A percentile compares a stretch with the other conserved stretches of the same genome.
phyloP scores from a whole-genome alignment of 1,139 yeast genomes.

The Geotrichum macrosporum region DNA sequence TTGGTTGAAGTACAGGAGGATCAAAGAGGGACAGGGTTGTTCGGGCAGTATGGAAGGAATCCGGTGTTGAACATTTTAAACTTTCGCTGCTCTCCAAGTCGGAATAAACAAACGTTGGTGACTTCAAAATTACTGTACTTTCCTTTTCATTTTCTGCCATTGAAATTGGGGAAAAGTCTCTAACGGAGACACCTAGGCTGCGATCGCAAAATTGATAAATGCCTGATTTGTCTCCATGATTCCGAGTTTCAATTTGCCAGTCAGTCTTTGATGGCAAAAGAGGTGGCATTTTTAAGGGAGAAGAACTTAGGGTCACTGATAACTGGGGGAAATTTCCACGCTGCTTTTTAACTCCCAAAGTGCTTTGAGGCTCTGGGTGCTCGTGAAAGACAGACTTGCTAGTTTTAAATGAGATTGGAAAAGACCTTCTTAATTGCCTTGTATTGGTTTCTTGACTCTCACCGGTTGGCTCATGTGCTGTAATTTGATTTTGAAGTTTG shows the following conservation, averaged over 20 bases:
- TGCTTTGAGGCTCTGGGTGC: too few relatives aligned
- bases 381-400: not conserved
- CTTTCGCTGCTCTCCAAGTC: not conserved
- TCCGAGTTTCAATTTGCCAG: constrained; percentile 1
- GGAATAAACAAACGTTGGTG: not conserved
- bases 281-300: constrained; percentile 12
- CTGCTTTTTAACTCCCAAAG: constrained; percentile 1
- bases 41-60: constrained; percentile 10
- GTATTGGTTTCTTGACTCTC: too few relatives aligned
- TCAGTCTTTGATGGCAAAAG: not conserved
- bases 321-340: not conserved
- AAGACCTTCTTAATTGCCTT: not conserved
- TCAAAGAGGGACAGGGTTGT: constrained; percentile 8
- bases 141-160: not conserved
- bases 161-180: constrained; percentile 6
- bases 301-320: constrained; percentile 5
- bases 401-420: constrained; percentile 3
- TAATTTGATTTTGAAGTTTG: not conserved
- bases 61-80: constrained; percentile 8
- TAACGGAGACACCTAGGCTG: not conserved
- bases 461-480: too few relatives aligned
- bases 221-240: not conserved
- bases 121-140: not conserved
- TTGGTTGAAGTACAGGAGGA: not conserved
- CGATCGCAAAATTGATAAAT: not conserved